These are phyloP conservation scores for Geotrichum histeridarum DNA, from an alignment of 1,139 yeast species.

Conservation along the genomic window DNA sequence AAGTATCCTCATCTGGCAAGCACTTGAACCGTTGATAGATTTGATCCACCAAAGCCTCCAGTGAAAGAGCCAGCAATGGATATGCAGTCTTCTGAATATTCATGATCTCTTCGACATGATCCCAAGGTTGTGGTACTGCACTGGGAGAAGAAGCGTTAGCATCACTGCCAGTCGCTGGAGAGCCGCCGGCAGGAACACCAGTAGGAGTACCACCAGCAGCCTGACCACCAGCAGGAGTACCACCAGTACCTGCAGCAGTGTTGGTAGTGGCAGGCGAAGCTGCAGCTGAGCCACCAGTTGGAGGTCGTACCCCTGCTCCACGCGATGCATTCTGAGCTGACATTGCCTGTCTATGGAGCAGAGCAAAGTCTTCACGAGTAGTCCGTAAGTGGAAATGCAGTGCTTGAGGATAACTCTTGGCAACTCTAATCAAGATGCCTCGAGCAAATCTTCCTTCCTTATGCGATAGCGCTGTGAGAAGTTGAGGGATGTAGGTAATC, in stretches of 20 bases:
- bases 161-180: constrained; percentile 22
- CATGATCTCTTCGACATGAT: constrained; percentile 90
- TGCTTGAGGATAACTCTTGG: constrained; percentile 96
- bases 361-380: constrained; percentile 87
- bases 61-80: constrained; percentile 84
- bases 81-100: constrained; percentile 93
- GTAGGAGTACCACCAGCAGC: constrained; percentile 13
- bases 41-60: constrained; percentile 94
- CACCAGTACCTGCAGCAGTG: constrained; percentile 18
- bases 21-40: constrained; percentile 91
- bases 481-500: constrained; percentile 94
- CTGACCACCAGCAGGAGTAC: constrained; percentile 15
- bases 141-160: constrained; percentile 21
- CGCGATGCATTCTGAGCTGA: constrained; percentile 38
- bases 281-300: constrained; percentile 16
- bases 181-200: constrained; percentile 12
- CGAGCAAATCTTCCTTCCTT: constrained; percentile 86
- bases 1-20: constrained; percentile 93
- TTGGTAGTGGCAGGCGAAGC: constrained; percentile 20
- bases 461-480: constrained; percentile 82
- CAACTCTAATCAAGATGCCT: constrained; percentile 82
- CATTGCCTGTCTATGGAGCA: constrained; percentile 73
- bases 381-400: constrained; percentile 93
- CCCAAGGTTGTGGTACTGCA: constrained; percentile 71
- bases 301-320: constrained; percentile 11